Conservation (phyloP, 441 rosid genomes). For the Euphorbia neoarborescens region DNA sequence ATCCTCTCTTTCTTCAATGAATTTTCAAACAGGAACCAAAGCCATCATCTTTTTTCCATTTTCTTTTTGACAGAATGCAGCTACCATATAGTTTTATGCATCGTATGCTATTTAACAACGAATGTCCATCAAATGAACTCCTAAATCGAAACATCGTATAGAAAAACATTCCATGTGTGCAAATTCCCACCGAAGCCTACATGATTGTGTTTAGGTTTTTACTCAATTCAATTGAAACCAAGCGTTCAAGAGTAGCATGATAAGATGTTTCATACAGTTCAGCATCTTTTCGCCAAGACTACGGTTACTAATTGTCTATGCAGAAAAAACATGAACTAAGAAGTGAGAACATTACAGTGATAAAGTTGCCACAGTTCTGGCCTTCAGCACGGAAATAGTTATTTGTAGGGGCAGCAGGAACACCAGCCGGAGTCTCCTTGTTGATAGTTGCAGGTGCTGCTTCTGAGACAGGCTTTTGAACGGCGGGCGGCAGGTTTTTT, state of each 20-base stretch:
- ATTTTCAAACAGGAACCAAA: not conserved
- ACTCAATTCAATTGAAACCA: not conserved
- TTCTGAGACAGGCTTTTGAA: slow-evolving; percentile 14
- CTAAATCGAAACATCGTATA: not conserved
- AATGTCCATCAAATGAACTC: not conserved
- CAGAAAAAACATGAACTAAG: not conserved
- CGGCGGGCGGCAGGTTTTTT: slow-evolving; percentile 5
- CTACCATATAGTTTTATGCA: not conserved
- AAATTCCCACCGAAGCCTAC: not conserved
- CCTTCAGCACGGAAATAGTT: slow-evolving; percentile 44
- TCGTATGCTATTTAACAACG: not conserved
- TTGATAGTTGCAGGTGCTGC: slow-evolving; percentile 20
- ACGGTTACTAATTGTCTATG: not conserved
- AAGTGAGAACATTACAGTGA: slow-evolving; percentile 33
- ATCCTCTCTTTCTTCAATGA: not conserved
- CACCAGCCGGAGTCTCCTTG: slow-evolving; percentile 46
- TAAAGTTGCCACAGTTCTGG: slow-evolving; percentile 46
- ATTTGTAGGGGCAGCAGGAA: slow-evolving; percentile 32
- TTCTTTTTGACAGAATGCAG: not conserved
- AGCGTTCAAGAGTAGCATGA: not conserved
- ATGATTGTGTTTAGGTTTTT: not conserved
- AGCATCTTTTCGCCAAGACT: not conserved
- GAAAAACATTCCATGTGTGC: not conserved
- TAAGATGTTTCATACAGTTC: not conserved
- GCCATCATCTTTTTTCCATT: not conserved